These are phyloP conservation scores for Fusarium sp. DNA, from an alignment of 2,329 filamentous ascomycete genomes.

Conservation along the genomic window DNA sequence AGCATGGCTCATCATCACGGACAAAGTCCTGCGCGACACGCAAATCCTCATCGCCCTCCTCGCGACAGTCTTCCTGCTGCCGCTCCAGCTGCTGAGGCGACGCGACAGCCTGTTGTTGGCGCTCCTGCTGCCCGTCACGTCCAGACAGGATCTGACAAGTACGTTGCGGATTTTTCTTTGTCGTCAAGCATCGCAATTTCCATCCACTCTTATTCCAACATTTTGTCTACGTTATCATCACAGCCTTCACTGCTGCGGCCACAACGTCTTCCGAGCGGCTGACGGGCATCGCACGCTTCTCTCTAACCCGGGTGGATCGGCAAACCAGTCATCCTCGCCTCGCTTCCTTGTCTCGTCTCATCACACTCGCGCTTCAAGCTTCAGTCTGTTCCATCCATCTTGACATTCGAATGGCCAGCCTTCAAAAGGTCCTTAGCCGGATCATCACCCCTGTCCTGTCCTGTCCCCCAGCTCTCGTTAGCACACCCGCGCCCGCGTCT, in stretches of 20 bases:
- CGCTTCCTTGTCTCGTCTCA: constrained; percentile 32
- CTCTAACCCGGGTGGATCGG: constrained; percentile 30
- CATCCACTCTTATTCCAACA: background rate
- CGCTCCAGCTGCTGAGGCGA: constrained; percentile 57
- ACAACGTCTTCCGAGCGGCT: constrained; percentile 4
- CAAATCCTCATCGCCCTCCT: constrained; percentile 60
- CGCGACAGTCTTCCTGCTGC: constrained; percentile 67
- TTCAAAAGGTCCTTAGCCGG: constrained; percentile 30
- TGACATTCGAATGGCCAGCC: constrained; percentile 36
- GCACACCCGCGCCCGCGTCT: constrained; percentile 34
- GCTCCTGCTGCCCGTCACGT: constrained; percentile 60
- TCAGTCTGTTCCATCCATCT: constrained; percentile 29
- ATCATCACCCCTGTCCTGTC: constrained; percentile 27
- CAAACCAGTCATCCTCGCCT: constrained; percentile 32
- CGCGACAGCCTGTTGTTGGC: constrained; percentile 56
- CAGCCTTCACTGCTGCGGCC: constrained; percentile 7
- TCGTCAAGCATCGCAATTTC: constrained; percentile 4
- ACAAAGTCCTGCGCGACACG: constrained; percentile 65
- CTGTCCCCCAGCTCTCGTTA: constrained; percentile 32
- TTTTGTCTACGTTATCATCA: background rate
- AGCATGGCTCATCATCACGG: constrained; percentile 69
- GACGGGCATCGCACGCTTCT: background rate
- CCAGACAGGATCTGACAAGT: constrained; percentile 65
- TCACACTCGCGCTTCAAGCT: constrained; percentile 24
- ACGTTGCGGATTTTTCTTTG: constrained; percentile 49